Evolutionary conservation across 164 flowering plant genomes (phyloP), one percentile per base, ranked within the genome.

Genomic region (Stephania cephalantha): DNA sequence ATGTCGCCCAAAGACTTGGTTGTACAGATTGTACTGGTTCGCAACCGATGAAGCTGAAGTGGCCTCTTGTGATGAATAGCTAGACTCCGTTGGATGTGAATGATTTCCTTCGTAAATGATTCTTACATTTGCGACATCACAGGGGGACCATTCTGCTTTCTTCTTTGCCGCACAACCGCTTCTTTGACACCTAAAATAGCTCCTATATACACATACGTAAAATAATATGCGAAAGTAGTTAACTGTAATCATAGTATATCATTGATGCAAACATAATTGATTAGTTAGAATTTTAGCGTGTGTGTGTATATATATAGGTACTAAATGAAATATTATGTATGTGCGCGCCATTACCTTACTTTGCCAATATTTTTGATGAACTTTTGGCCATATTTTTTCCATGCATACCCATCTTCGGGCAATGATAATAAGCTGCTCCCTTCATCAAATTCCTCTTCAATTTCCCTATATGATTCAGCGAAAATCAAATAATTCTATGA

Each of bases 331-430:
- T 4, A 53, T 53, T 53, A 8, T 2, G 17, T 53, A 13, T 53
- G 5, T 17, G 20, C 20, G 20, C 20, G 1, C 18, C 7, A n/a
- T 61, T 80, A 81, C 83, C 83, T 81, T 72, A 15, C 70, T 53
- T 76, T 81, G 25, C 71, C 75, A 55, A 81, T 81, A n/a, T 67
- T 78, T 75, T 69, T 78, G 1, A 81, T 78, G 77, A 78, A 81
- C 73, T 81, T 81, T 31, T 78, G 83, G 30, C 83, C 83, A 75
- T 81, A 81, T 67, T 81, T 81, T 58, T 71, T 81, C 83, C 83
- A 81, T 52, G 61, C 73, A 67, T 81, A 73, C 9, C 79, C 83
- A 67, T 81, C 83, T 70, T 65, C 76, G 25, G 83, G 81, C 25
- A 61, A 61, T 61, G 15, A 10, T 15, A 9, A 9, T 9, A 61